Evolutionary conservation across 73 alveolate species (phyloP).

Genomic region (Tetrahymena thermophila): DNA sequence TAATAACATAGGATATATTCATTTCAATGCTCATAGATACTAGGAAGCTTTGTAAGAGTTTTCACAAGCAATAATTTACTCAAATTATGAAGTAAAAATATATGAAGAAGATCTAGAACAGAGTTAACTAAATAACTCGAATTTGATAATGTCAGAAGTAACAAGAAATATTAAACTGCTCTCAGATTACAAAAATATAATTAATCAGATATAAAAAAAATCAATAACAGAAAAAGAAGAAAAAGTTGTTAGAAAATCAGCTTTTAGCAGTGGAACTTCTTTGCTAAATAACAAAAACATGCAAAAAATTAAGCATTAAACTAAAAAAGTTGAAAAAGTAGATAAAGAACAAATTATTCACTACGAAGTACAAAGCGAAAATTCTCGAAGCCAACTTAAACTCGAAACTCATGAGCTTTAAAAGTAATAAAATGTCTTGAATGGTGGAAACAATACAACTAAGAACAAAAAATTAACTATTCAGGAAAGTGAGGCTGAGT

Average conservation of each 20-base stretch:
- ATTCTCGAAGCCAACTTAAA: neutral
- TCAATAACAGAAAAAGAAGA: neutral
- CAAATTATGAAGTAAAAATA: neutral
- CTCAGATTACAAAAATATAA: neutral
- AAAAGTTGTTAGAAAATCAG: neutral
- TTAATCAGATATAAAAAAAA: neutral
- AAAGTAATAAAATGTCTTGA: too few relatives aligned
- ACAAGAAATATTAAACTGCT: neutral
- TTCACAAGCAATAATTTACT: neutral
- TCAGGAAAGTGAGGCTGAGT: neutral
- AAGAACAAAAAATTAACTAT: neutral
- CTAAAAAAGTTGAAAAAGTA: neutral
- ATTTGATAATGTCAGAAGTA: neutral
- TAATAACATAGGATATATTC: neutral
- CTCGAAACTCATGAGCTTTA: neutral
- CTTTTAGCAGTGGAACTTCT: neutral
- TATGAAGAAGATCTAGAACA: neutral
- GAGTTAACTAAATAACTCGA: neutral
- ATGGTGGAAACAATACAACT: too few relatives aligned
- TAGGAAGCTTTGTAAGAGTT: neutral
- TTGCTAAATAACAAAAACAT: neutral
- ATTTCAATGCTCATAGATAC: neutral
- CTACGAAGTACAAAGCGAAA: neutral
- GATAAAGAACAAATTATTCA: neutral
- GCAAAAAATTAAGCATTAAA: too few relatives aligned